Base-by-base conservation (phyloP, 1,284 basidiomycete species). In the Papiliotrema laurentii region DNA sequence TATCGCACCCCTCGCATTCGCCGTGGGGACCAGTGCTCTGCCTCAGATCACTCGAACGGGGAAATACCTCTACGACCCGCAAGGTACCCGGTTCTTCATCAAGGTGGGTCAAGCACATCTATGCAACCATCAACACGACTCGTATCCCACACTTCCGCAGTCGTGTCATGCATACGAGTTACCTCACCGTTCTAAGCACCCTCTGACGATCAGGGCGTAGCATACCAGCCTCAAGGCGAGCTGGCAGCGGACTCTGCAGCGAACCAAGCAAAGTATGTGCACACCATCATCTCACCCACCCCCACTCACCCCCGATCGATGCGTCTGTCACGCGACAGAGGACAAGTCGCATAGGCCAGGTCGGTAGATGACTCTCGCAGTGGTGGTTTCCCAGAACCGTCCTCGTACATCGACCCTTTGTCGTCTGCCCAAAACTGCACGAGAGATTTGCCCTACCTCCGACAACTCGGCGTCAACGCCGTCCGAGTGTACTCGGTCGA, bases 401-500 rank as follows among this genome's bases (percentile, higher is more conserved):
- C 63, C 43, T 68, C 67, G 7, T 76, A 63, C 58, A 56, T 72
- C 48, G 90, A 93, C 69, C 86, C 89, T 1, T 77, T 94, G 26
- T 79, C 87, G 0, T 78, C 85, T 46, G 74, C 77, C 9, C 75
- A 77, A 40, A 83, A 81, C 31, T 96, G 90, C 72, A 71, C 78
- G 7, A 82, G 91, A 49, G 91, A 96, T 71, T 58, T 91, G 21
- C 84, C 86, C 4, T 84, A 81, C 72, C 78, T 94, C 36, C 77
- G 84, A 68, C 64, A 73, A 48, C 61, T 76, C 14, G 76, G 75
- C 38, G 70, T 78, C 58, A 78, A 78, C 55, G 78, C 85, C 33
- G 78, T 94, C 44, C 84, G 90, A 51, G 85, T 86, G 3, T 92
- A 93, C 77, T 86, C 83, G 53, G 89, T 93, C 59, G 81, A 93